Percentiles rank a stretch among this genome's conserved stretches.
These are phyloP conservation scores for Cryptococcus sp. DNA, from an alignment of 1,284 basidiomycete genomes.

Conservation along the genomic window DNA sequence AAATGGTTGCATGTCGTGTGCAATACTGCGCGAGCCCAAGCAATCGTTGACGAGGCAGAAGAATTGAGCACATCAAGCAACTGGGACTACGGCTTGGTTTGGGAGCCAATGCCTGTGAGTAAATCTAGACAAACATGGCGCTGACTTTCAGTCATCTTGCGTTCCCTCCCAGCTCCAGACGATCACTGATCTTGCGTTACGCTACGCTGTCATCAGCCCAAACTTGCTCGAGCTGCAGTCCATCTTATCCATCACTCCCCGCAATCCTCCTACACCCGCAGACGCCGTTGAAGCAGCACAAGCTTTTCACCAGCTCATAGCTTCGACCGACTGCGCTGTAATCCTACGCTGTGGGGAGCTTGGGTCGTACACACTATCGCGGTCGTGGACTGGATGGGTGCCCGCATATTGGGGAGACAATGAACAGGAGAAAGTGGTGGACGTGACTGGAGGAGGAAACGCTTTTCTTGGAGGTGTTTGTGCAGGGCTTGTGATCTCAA, in stretches of 20 bases:
- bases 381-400: conserved; percentile 62
- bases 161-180: conserved; percentile 66
- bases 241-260: conserved; percentile 9
- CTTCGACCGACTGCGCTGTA: conserved; percentile 58
- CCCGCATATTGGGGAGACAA: conserved; percentile 70
- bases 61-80: conserved; percentile 37
- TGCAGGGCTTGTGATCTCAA: conserved; percentile 65
- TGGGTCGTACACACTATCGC: conserved; percentile 66
- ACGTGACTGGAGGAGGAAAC: conserved; percentile 89
- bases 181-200: conserved; percentile 23
- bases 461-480: conserved; percentile 80
- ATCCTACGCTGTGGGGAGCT: conserved; percentile 75
- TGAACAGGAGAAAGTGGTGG: conserved; percentile 62
- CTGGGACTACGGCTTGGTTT: conserved; percentile 70
- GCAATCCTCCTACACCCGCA: conserved; percentile 42
- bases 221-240: conserved; percentile 55
- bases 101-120: conserved; percentile 68
- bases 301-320: conserved; percentile 62
- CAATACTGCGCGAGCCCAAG: conserved; percentile 69
- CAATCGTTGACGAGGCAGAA: conserved; percentile 67
- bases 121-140: neutral
- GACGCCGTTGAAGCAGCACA: conserved; percentile 65
- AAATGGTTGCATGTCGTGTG: conserved; percentile 81
- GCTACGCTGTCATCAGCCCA: conserved; percentile 49
- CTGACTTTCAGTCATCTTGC: conserved; percentile 65